These are phyloP conservation scores for Claviceps sp. DNA, from an alignment of 2,329 filamentous ascomycete species.

Conservation along the genomic window DNA sequence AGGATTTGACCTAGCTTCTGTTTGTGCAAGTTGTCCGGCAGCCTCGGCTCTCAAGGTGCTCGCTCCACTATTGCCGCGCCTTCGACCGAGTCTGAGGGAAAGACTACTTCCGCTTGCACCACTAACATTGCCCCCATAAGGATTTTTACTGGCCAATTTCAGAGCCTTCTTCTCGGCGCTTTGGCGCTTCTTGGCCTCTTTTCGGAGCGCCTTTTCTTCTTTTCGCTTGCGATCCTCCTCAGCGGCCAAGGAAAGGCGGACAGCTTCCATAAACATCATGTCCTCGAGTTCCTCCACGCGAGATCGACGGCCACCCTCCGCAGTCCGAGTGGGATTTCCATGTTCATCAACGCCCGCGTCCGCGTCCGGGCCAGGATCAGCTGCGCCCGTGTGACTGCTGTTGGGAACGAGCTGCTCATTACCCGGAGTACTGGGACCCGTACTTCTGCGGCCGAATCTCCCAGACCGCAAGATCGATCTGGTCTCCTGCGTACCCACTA, in stretches of 20 bases:
- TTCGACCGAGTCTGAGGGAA: slow-evolving; percentile 45
- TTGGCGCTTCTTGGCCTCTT: slow-evolving; percentile 73
- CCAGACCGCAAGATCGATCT: slow-evolving; percentile 32
- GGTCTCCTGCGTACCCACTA: slow-evolving; percentile 55
- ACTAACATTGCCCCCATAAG: slow-evolving; percentile 22
- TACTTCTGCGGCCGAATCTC: slow-evolving; percentile 44
- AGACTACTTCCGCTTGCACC: slow-evolving; percentile 49
- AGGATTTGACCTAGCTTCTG: slow-evolving; percentile 10
- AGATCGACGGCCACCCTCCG: slow-evolving; percentile 21
- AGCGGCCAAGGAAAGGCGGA: slow-evolving; percentile 75
- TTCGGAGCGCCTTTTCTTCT: slow-evolving; percentile 40
- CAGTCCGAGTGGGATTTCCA: slow-evolving; percentile 9
- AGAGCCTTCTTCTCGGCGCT: slow-evolving; percentile 72
- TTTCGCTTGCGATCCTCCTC: slow-evolving; percentile 88
- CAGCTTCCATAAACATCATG: slow-evolving; percentile 97
- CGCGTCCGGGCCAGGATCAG: slow-evolving; percentile 13
- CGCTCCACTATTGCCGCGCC: slow-evolving; percentile 44
- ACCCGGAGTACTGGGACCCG: slow-evolving; percentile 19
- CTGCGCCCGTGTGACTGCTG: not conserved
- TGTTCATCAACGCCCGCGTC: slow-evolving; percentile 13
- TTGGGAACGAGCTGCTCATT: slow-evolving; percentile 5
- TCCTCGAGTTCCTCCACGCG: slow-evolving; percentile 85
- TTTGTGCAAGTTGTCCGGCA: slow-evolving; percentile 27
- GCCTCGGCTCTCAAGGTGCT: slow-evolving; percentile 48
- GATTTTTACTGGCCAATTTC: slow-evolving; percentile 40